These are phyloP conservation scores for Fusarium falciforme DNA, from an alignment of 2,329 filamentous ascomycete species.

Conservation along the genomic window DNA sequence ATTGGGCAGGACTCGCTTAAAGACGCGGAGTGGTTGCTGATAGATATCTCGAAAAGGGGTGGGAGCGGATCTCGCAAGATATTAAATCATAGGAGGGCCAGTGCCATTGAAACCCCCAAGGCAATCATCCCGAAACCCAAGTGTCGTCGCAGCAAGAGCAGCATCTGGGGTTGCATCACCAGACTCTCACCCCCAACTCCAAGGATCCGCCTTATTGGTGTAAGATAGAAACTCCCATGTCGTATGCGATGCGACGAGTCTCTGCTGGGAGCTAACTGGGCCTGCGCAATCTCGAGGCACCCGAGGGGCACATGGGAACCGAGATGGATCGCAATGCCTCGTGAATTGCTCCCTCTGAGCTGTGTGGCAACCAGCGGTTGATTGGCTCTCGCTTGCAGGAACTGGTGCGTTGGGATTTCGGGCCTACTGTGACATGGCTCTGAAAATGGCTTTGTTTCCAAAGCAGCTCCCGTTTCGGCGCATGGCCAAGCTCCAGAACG, in stretches of 20 bases:
- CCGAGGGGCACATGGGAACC: conserved; percentile 17
- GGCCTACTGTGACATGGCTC: background rate
- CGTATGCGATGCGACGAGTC: conserved; percentile 12
- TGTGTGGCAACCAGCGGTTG: background rate
- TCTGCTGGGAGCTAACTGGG: conserved; percentile 1
- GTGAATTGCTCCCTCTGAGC: conserved; percentile 1
- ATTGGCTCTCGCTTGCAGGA: conserved; percentile 6
- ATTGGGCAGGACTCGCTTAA: conserved; percentile 3
- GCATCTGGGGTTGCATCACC: conserved; percentile 36
- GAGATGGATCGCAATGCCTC: conserved; percentile 13
- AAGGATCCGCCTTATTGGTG: conserved; percentile 35
- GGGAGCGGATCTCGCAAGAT: conserved; percentile 30
- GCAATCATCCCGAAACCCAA: conserved; percentile 29
- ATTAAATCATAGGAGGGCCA: conserved; percentile 38
- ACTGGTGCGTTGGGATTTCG: background rate
- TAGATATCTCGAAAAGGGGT: conserved; percentile 14
- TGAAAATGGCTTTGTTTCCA: conserved; percentile 2
- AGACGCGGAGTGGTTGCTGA: conserved; percentile 20
- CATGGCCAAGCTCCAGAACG: conserved; percentile 1
- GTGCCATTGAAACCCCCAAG: conserved; percentile 21
- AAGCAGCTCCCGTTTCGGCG: background rate
- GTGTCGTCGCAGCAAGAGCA: conserved; percentile 20
- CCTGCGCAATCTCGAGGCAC: conserved; percentile 23
- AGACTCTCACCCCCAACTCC: conserved; percentile 33
- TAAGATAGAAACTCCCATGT: conserved; percentile 37